These are phyloP conservation scores for Daldinia sp. DNA, from an alignment of 2,329 filamentous ascomycete species.

Conservation along the genomic window DNA sequence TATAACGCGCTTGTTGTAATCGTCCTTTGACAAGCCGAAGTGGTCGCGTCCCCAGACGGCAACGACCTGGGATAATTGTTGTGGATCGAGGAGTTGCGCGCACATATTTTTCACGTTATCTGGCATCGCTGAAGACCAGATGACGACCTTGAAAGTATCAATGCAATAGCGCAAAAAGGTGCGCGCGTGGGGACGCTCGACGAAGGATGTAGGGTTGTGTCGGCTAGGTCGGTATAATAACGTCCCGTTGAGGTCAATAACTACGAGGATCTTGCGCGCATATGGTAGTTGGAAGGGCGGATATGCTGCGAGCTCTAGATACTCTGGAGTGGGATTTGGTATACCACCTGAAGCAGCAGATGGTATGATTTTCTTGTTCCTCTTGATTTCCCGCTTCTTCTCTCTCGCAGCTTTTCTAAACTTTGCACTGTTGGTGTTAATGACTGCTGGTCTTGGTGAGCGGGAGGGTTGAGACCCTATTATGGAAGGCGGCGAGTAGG, in stretches of 20 bases:
- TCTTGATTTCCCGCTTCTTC: not conserved
- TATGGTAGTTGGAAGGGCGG: slow-evolving; percentile 56
- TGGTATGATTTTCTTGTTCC: slow-evolving; percentile 37
- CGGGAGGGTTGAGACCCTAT: not conserved
- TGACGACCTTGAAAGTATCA: slow-evolving; percentile 79
- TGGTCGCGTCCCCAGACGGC: slow-evolving; percentile 83
- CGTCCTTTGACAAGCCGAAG: slow-evolving; percentile 72
- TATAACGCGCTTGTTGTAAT: slow-evolving; percentile 80
- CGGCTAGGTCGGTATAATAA: slow-evolving; percentile 77
- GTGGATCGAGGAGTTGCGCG: slow-evolving; percentile 68
- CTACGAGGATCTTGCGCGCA: slow-evolving; percentile 77
- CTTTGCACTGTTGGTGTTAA: not conserved
- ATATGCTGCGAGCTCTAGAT: slow-evolving; percentile 67
- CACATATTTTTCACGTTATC: slow-evolving; percentile 79
- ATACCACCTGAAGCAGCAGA: slow-evolving; percentile 64
- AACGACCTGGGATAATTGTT: slow-evolving; percentile 68
- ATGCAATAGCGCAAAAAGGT: slow-evolving; percentile 81
- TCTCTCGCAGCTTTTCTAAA: not conserved
- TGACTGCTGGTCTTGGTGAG: slow-evolving; percentile 1
- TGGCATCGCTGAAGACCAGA: slow-evolving; percentile 89
- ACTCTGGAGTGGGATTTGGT: slow-evolving; percentile 70
- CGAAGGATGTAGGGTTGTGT: slow-evolving; percentile 64
- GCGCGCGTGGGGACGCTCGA: slow-evolving; percentile 74
- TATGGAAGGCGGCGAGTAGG: slow-evolving; percentile 8
- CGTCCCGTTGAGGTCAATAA: slow-evolving; percentile 95